Conservation (phyloP, 345 rosid genomes). For the Alliaria petiolata region DNA sequence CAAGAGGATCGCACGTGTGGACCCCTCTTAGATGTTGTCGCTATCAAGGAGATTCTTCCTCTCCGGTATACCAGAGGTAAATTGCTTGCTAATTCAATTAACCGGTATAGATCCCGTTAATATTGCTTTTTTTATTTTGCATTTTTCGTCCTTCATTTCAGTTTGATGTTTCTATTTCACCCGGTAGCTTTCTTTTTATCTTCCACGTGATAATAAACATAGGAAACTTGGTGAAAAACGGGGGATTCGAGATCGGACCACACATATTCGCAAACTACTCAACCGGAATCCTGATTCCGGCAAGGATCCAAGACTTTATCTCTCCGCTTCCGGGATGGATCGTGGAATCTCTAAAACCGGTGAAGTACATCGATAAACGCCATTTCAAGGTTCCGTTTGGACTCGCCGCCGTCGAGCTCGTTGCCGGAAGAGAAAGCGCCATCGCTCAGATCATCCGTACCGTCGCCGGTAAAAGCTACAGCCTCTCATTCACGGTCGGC, state of each 20-base stretch:
- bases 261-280: constrained; percentile 70
- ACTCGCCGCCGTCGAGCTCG: constrained; percentile 52
- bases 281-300: constrained; percentile 81
- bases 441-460: constrained; percentile 76
- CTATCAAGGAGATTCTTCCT: constrained; percentile 71
- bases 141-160: neutral
- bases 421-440: constrained; percentile 92
- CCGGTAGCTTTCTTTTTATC: neutral
- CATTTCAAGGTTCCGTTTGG: constrained; percentile 71
- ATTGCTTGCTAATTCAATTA: neutral
- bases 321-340: constrained; percentile 94
- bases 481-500: constrained; percentile 54
- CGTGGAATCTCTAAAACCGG: constrained; percentile 74
- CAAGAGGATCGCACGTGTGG: constrained; percentile 88
- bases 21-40: constrained; percentile 76
- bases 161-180: neutral
- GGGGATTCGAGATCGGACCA: constrained; percentile 78
- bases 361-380: constrained; percentile 57
- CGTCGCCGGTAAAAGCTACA: constrained; percentile 36
- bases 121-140: neutral
- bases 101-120: neutral
- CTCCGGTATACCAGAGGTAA: constrained; percentile 40
- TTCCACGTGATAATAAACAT: neutral
- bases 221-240: constrained; percentile 69
- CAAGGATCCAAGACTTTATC: constrained; percentile 40